phyloP scores from a whole-genome alignment of 805 yeast genomes.

The Metschnikowia rubicola region DNA sequence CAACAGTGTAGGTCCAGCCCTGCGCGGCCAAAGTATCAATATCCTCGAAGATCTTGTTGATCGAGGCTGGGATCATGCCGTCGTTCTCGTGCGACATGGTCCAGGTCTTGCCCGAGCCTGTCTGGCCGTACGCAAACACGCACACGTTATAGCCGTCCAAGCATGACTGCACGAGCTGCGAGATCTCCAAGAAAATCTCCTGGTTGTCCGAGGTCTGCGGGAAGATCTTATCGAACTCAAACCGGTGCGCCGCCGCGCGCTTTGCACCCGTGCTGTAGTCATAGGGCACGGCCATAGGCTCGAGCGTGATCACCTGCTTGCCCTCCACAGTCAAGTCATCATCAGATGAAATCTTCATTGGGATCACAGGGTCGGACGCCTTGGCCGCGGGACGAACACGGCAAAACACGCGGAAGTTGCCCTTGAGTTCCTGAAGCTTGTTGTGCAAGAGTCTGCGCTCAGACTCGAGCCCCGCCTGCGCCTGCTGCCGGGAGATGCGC shows the following conservation, averaged over 20 bases:
- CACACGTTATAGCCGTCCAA: slow-evolving; percentile 86
- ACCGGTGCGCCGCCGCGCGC: slow-evolving; percentile 25
- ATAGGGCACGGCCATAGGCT: background rate
- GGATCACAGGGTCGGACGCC: background rate
- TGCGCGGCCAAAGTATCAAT: slow-evolving; percentile 43
- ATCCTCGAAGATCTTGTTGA: slow-evolving; percentile 63
- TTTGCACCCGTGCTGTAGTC: background rate
- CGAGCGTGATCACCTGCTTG: slow-evolving; percentile 31
- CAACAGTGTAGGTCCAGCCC: slow-evolving; percentile 61
- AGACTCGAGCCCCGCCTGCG: slow-evolving; percentile 40
- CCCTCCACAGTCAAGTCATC: slow-evolving; percentile 32
- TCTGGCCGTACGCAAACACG: slow-evolving; percentile 95
- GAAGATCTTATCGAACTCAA: slow-evolving; percentile 80
- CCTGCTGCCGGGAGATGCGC: background rate
- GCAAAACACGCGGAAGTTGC: slow-evolving; percentile 89
- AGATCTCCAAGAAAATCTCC: slow-evolving; percentile 76
- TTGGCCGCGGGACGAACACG: slow-evolving; percentile 63
- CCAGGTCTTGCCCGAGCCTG: slow-evolving; percentile 86
- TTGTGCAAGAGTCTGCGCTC: slow-evolving; percentile 66
- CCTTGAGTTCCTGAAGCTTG: slow-evolving; percentile 78
- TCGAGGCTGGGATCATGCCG: slow-evolving; percentile 81
- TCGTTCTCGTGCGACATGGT: slow-evolving; percentile 74
- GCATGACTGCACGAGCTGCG: slow-evolving; percentile 70
- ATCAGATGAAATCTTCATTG: slow-evolving; percentile 3
- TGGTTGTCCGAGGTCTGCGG: slow-evolving; percentile 48